Evolutionary conservation across 768 basidiomycete species (phyloP).

Genomic region (Kwoniella sp.): DNA sequence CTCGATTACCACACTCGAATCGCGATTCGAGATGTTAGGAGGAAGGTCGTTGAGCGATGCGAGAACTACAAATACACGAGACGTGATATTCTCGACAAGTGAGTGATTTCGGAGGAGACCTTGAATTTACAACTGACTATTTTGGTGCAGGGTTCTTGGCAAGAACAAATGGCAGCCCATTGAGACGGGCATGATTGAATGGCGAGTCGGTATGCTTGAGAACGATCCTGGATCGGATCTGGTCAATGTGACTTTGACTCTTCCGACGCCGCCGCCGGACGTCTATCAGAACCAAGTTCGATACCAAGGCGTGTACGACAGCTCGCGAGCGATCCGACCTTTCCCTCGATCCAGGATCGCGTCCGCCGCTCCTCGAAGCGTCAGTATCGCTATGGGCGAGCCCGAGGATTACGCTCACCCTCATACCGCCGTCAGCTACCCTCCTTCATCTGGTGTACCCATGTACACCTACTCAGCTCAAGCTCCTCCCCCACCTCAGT

Average conservation of each 20-base stretch:
- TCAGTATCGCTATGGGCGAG: constrained; percentile 40
- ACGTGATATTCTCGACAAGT: constrained; percentile 55
- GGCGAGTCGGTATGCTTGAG: constrained; percentile 33
- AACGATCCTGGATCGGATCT: constrained; percentile 52
- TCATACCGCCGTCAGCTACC: background rate
- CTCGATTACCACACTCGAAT: constrained; percentile 51
- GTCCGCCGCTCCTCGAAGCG: constrained; percentile 30
- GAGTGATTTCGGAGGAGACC: too few relatives aligned
- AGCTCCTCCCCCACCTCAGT: constrained; percentile 35
- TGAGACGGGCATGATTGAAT: constrained; percentile 51
- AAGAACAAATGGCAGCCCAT: constrained; percentile 55
- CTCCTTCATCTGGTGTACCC: constrained; percentile 9
- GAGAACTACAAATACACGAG: constrained; percentile 58
- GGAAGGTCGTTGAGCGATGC: constrained; percentile 54
- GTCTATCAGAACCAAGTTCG: constrained; percentile 27
- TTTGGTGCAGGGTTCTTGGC: constrained; percentile 42
- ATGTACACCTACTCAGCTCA: constrained; percentile 17
- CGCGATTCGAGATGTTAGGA: constrained; percentile 52
- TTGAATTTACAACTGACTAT: too few relatives aligned
- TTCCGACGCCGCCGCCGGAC: constrained; percentile 45
- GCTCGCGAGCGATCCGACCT: constrained; percentile 33
- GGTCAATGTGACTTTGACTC: constrained; percentile 40
- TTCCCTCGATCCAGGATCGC: constrained; percentile 37
- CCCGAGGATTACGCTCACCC: constrained; percentile 13
- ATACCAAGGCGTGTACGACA: constrained; percentile 12